phyloP scores from a whole-genome alignment of 2,329 filamentous ascomycete species.

The Cercospora sojina region DNA sequence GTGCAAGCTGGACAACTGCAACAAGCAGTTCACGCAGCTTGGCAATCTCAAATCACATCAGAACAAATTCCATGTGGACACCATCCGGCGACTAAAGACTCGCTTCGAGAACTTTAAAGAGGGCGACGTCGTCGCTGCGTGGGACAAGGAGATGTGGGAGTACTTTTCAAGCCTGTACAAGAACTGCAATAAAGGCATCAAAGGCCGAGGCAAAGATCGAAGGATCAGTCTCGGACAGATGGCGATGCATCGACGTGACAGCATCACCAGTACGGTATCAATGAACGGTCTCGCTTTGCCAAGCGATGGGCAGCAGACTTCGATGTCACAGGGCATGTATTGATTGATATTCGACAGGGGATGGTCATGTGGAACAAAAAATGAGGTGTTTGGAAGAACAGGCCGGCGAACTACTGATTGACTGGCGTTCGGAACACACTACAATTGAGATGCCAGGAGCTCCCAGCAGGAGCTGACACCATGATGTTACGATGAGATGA shows the following conservation, averaged over 20 bases:
- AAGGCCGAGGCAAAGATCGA: constrained; percentile 85
- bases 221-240: constrained; percentile 52
- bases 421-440: neutral
- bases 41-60: constrained; percentile 96
- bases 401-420: neutral
- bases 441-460: neutral
- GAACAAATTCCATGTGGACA: constrained; percentile 85
- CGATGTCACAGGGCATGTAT: constrained; percentile 3
- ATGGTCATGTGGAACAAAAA: neutral
- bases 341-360: neutral
- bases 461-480: neutral
- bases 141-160: constrained; percentile 75
- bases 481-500: constrained; percentile 1
- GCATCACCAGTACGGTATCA: constrained; percentile 21
- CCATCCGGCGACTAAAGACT: constrained; percentile 65
- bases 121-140: constrained; percentile 61
- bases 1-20: constrained; percentile 79
- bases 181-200: constrained; percentile 98
- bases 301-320: neutral
- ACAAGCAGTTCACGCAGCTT: constrained; percentile 83
- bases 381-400: constrained; percentile 1
- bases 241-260: constrained; percentile 24
- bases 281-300: constrained; percentile 4
- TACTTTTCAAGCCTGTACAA: constrained; percentile 91
- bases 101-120: constrained; percentile 67